These are phyloP conservation scores for Paraphaeosphaeria sporulosa DNA, from an alignment of 2,329 filamentous ascomycete genomes.

Conservation along the genomic window DNA sequence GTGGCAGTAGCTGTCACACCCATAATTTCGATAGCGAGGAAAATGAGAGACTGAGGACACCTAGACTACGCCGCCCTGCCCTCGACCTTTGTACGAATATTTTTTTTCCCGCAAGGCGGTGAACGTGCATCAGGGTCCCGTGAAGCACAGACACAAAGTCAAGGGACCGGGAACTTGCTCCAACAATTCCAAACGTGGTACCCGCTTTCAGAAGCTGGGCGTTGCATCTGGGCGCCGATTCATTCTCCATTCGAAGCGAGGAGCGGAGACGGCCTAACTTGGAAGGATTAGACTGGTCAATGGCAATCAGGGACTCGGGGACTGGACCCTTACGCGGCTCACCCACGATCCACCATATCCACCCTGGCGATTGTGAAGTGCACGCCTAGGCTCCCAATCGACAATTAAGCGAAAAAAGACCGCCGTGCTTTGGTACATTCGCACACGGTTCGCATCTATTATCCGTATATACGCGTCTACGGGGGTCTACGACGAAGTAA, in stretches of 20 bases:
- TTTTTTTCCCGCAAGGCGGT: slow-evolving; percentile 1
- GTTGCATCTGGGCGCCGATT: background rate
- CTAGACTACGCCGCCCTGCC: background rate
- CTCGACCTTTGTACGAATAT: background rate
- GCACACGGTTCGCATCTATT: background rate
- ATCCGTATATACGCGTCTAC: background rate
- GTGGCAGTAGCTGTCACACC: background rate
- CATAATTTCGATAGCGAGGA: background rate
- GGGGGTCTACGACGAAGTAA: background rate
- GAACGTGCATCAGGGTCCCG: background rate
- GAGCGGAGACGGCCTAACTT: background rate
- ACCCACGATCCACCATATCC: background rate
- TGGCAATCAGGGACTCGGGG: background rate
- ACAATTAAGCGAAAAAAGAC: background rate
- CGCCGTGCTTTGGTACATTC: background rate
- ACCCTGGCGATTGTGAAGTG: background rate
- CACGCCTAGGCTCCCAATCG: background rate
- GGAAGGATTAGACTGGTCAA: background rate
- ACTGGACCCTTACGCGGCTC: background rate
- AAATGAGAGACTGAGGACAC: background rate
- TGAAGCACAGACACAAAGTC: slow-evolving; percentile 2
- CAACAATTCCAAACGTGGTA: slow-evolving; percentile 1
- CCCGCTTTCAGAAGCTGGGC: background rate
- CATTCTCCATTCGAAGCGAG: background rate
- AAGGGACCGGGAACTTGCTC: background rate